phyloP scores from a whole-genome alignment of 352 stramenopile genomes.

The Pythium insidiosum region DNA sequence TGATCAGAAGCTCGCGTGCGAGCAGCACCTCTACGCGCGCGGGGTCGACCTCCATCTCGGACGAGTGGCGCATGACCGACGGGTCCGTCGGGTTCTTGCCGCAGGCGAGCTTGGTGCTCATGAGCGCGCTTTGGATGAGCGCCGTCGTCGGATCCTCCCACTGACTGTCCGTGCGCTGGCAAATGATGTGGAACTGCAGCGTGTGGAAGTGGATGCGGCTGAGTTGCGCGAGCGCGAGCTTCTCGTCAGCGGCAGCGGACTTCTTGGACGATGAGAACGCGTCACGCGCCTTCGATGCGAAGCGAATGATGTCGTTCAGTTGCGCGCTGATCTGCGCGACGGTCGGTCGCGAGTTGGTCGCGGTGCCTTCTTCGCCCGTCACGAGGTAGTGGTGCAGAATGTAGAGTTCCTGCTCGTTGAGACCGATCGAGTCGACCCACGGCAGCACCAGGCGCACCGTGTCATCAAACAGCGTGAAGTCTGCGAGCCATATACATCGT shows the following conservation, averaged over 20 bases:
- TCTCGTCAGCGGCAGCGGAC: slow-evolving; percentile 5
- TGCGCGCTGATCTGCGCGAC: slow-evolving; percentile 69
- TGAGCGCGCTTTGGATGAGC: slow-evolving; percentile 66
- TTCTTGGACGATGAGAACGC: slow-evolving; percentile 28
- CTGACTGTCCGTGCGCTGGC: slow-evolving; percentile 46
- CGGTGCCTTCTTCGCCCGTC: slow-evolving; percentile 58
- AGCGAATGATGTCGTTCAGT: slow-evolving; percentile 61
- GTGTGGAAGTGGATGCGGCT: slow-evolving; percentile 83
- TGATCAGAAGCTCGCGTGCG: slow-evolving; percentile 42
- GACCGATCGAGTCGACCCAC: slow-evolving; percentile 69
- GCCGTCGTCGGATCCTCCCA: slow-evolving; percentile 67
- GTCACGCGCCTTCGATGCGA: slow-evolving; percentile 32
- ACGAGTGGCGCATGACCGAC: slow-evolving; percentile 40
- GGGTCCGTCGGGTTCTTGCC: slow-evolving; percentile 36
- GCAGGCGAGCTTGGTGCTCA: slow-evolving; percentile 78
- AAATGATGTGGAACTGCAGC: slow-evolving; percentile 83
- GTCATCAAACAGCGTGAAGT: slow-evolving; percentile 80
- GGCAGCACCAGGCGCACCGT: slow-evolving; percentile 70
- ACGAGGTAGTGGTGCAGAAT: slow-evolving; percentile 79
- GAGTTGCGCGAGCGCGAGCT: slow-evolving; percentile 48
- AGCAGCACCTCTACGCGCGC: slow-evolving; percentile 65
- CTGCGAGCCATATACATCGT: slow-evolving; percentile 8
- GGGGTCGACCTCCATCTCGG: slow-evolving; percentile 63
- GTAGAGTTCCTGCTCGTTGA: slow-evolving; percentile 81
- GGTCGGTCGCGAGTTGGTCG: slow-evolving; percentile 65